A percentile compares a stretch with the other conserved stretches of the same genome.
Evolutionary conservation across 176 grass and related monocot species (phyloP).

Genomic region (Stipa capillata): DNA sequence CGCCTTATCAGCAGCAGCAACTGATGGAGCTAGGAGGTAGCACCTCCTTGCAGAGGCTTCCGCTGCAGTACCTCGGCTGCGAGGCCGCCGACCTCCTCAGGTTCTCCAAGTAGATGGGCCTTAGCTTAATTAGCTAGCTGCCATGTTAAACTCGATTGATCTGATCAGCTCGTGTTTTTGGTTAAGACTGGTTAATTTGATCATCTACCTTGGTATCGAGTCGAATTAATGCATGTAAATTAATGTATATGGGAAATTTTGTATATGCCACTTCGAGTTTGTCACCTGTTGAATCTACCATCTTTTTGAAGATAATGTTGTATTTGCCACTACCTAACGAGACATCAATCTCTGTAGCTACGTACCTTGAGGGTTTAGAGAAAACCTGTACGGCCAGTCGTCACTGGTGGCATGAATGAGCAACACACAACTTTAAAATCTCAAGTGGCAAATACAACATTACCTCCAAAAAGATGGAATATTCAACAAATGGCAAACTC

Average conservation of each 20-base stretch:
- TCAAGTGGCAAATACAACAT: too few relatives aligned
- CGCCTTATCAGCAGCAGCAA: conserved; percentile 39
- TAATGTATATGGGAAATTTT: conserved; percentile 12
- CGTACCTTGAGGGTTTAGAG: too few relatives aligned
- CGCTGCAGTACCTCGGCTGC: conserved; percentile 58
- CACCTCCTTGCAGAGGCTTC: conserved; percentile 46
- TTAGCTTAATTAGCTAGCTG: conserved; percentile 26
- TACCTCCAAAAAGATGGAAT: neutral
- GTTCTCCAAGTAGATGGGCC: conserved; percentile 61
- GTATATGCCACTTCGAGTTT: neutral
- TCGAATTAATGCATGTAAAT: conserved; percentile 16
- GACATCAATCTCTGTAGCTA: too few relatives aligned
- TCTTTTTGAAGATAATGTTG: neutral
- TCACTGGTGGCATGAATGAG: too few relatives aligned
- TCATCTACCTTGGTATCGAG: conserved; percentile 1
- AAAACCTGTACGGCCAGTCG: too few relatives aligned
- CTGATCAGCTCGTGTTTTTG: conserved; percentile 27
- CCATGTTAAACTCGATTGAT: conserved; percentile 10
- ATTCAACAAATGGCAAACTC: neutral
- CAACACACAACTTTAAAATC: neutral
- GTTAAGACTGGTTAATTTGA: conserved; percentile 35
- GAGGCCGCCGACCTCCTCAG: conserved; percentile 57
- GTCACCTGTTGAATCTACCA: neutral
- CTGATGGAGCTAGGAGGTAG: conserved; percentile 41
- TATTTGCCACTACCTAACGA: too few relatives aligned